Evolutionary conservation across 1,284 basidiomycete genomes (phyloP).

Genomic region (Bjerkandera adusta): DNA sequence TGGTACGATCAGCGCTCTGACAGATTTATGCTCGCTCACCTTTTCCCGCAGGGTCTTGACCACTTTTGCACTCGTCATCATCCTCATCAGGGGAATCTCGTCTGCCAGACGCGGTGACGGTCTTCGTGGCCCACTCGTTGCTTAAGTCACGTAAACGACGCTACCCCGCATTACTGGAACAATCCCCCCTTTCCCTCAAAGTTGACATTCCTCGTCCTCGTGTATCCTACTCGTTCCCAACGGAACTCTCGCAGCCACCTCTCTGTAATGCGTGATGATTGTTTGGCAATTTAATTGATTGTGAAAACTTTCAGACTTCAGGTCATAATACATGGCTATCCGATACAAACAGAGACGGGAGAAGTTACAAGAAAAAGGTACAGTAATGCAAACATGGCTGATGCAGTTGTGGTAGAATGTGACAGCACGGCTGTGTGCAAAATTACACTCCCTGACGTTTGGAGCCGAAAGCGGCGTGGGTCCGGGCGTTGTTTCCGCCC

Average conservation of each 20-base stretch:
- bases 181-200: background rate
- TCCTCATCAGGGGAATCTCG: slow-evolving; percentile 28
- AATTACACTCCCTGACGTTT: no score
- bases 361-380: no score
- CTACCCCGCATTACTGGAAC: background rate
- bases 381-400: no score
- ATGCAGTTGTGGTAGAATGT: no score
- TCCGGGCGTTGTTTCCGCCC: background rate
- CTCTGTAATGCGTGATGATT: no score
- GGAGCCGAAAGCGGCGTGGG: background rate
- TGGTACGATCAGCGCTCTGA: slow-evolving; percentile 25
- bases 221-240: background rate
- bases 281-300: no score
- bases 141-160: slow-evolving; percentile 9
- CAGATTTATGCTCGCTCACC: slow-evolving; percentile 2
- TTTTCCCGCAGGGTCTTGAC: slow-evolving; percentile 24
- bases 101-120: slow-evolving; percentile 31
- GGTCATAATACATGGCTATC: no score
- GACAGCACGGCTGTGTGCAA: no score
- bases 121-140: slow-evolving; percentile 27
- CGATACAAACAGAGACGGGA: no score
- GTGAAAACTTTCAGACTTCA: no score
- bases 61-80: slow-evolving; percentile 29
- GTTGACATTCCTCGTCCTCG: background rate
- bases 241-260: no score